These are phyloP conservation scores for Hansenula sp. DNA, from an alignment of 1,139 yeast species.

Conservation along the genomic window DNA sequence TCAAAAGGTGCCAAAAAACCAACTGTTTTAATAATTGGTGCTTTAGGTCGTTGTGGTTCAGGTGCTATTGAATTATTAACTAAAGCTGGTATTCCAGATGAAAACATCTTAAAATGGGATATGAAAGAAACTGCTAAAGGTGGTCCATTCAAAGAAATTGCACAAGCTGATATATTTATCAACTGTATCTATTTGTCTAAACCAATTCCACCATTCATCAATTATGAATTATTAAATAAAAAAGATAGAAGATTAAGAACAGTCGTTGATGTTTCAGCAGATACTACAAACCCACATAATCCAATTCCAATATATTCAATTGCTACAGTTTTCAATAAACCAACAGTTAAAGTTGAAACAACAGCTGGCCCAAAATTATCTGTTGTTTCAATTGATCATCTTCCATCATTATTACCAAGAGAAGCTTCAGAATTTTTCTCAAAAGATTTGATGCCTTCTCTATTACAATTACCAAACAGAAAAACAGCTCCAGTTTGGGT, in stretches of 20 bases:
- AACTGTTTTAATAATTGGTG: slow-evolving; percentile 86
- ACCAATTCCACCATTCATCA: slow-evolving; percentile 91
- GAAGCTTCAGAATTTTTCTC: slow-evolving; percentile 93
- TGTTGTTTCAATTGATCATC: slow-evolving; percentile 94
- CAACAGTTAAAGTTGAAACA: slow-evolving; percentile 80
- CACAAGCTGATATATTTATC: slow-evolving; percentile 78
- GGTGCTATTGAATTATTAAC: slow-evolving; percentile 87
- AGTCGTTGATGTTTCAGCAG: slow-evolving; percentile 96
- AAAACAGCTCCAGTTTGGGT: slow-evolving; percentile 85
- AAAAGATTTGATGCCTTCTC: slow-evolving; percentile 80
- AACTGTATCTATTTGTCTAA: slow-evolving; percentile 92
- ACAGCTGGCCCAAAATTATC: slow-evolving; percentile 80
- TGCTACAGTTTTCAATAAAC: slow-evolving; percentile 87
- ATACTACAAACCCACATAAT: slow-evolving; percentile 96
- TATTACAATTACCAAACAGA: slow-evolving; percentile 79
- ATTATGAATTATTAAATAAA: slow-evolving; percentile 60
- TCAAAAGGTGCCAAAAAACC: slow-evolving; percentile 67
- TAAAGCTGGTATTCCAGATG: slow-evolving; percentile 85
- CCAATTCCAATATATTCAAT: slow-evolving; percentile 90
- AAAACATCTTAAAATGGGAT: slow-evolving; percentile 88
- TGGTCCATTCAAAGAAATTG: slow-evolving; percentile 94
- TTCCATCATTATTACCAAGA: slow-evolving; percentile 93
- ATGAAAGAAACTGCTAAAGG: slow-evolving; percentile 95
- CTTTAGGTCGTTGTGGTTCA: slow-evolving; percentile 98
- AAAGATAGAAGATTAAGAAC: slow-evolving; percentile 73